A percentile compares a stretch with the other conserved stretches of the same genome.
Evolutionary conservation across 1,284 basidiomycete genomes (phyloP).

Genomic region (Inonotus hispidus): DNA sequence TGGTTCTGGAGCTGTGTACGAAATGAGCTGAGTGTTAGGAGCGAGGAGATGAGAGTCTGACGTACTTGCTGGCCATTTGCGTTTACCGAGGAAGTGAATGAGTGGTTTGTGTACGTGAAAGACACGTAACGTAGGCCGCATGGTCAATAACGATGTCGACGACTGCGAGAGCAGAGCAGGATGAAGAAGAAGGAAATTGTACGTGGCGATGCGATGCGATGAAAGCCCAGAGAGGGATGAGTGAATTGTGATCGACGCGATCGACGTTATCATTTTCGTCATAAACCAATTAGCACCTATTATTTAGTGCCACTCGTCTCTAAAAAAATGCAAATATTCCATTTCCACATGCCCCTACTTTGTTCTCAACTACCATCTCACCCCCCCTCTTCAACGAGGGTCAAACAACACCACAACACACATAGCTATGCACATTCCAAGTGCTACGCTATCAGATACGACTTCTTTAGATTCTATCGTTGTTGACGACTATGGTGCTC

Average conservation of each 20-base stretch:
- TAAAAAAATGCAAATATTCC: too few relatives aligned
- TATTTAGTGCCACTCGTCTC: background rate
- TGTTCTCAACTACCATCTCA: background rate
- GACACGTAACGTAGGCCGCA: slow-evolving; percentile 45
- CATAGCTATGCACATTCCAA: background rate
- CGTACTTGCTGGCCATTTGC: slow-evolving; percentile 55
- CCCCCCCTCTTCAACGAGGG: background rate
- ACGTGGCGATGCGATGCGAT: background rate
- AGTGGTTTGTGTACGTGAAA: slow-evolving; percentile 55
- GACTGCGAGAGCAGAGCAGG: background rate
- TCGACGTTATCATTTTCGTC: background rate
- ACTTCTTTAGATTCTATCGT: slow-evolving; percentile 17
- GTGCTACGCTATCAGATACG: slow-evolving; percentile 20
- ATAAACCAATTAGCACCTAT: too few relatives aligned
- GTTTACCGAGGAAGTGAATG: slow-evolving; percentile 77
- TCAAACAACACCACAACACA: background rate
- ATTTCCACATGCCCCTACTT: background rate
- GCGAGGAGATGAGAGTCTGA: background rate
- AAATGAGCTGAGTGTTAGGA: background rate
- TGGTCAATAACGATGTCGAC: slow-evolving; percentile 22
- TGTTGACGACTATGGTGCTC: background rate
- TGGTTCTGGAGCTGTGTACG: slow-evolving; percentile 45
- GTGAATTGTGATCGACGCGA: background rate
- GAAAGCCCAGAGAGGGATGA: too few relatives aligned
- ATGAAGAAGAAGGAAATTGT: background rate